Evolutionary conservation across 176 grass and related monocot species (phyloP), one percentile per base, ranked within the genome.

Genomic region (Alloteropsis semialata): DNA sequence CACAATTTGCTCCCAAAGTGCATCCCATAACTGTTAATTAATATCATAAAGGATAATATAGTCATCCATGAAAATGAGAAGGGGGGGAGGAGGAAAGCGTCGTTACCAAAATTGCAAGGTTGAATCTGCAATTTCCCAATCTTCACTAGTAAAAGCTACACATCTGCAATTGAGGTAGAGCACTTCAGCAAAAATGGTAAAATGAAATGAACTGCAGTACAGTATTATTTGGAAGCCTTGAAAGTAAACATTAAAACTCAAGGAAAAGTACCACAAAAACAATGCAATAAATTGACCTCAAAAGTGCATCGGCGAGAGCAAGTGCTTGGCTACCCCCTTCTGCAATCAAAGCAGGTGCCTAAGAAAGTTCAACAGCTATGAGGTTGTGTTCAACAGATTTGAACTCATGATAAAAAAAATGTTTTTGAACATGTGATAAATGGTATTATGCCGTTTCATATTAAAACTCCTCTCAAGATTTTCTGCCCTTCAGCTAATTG

Each of bases 71-170:
- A 78, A 69, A 65, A 90, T 46, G 62, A 50, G n/a, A n/a, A n/a
- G n/a, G 22, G 13, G 39, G 39, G 55, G 14, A 45, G 82, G 79
- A 27, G 17, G 4, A 57, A 75, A 45, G 50, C 27, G 42, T 54
- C 75, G 36, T 57, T 93, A 98, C 93, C 93, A 98, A 90, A 98
- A 98, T 78, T 92, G 92, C 82, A 98, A 88, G 49, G 96, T 98
- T 86, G 91, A 95, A 82, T 98, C 96, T 60, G 93, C 96, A 84
- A 98, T 92, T 83, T 95, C 96, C 82, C 92, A 98, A 78, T 95
- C 88, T 68, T 92, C 89, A 73, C 93, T 93, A 56, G 91, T 78
- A 92, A 92, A 95, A 67, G 82, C 79, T 74, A 95, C 28, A 49
- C 93, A 98, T 63, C 96, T 98, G 87, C 76, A 75, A 84, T 78